A percentile compares a stretch with the other conserved stretches of the same genome.
Evolutionary conservation across 768 basidiomycete species (phyloP).

Genomic region (Ramaria sp.): DNA sequence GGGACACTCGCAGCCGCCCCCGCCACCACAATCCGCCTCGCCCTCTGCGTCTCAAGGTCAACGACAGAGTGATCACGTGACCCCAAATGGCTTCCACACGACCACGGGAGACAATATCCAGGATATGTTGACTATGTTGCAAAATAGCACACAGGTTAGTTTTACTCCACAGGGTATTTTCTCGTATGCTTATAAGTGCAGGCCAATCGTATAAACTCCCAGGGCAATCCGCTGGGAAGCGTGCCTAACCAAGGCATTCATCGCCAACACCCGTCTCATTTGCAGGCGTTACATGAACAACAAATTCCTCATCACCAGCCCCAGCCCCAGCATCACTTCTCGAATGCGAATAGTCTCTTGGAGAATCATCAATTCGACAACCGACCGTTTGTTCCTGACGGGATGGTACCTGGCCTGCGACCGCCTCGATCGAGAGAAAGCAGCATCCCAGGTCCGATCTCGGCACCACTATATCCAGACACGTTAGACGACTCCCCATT

Average conservation of each 20-base stretch:
- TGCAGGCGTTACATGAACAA: slow-evolving; percentile 28
- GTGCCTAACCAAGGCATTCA: slow-evolving; percentile 24
- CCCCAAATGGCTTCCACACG: slow-evolving; percentile 26
- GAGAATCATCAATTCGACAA: slow-evolving; percentile 23
- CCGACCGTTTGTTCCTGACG: slow-evolving; percentile 71
- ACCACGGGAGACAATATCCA: slow-evolving; percentile 57
- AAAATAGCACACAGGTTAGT: slow-evolving; percentile 62
- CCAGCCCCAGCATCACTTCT: slow-evolving; percentile 37
- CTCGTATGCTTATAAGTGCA: slow-evolving; percentile 19
- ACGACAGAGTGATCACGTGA: slow-evolving; percentile 29
- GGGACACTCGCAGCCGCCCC: not conserved
- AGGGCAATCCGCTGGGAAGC: slow-evolving; percentile 9
- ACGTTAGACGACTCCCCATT: slow-evolving; percentile 49
- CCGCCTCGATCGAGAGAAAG: slow-evolving; percentile 49
- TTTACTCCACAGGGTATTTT: slow-evolving; percentile 10
- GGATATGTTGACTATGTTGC: slow-evolving; percentile 74
- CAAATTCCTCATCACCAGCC: slow-evolving; percentile 22
- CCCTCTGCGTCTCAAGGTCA: slow-evolving; percentile 36
- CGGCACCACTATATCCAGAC: slow-evolving; percentile 29
- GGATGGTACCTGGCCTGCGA: slow-evolving; percentile 77
- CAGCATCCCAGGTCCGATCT: slow-evolving; percentile 34
- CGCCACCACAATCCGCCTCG: slow-evolving; percentile 18
- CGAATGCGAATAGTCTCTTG: slow-evolving; percentile 41
- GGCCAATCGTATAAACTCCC: not conserved
- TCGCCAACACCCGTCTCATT: slow-evolving; percentile 28